These are phyloP conservation scores for Ceriops tagal DNA, from an alignment of 345 rosid species.

Conservation along the genomic window DNA sequence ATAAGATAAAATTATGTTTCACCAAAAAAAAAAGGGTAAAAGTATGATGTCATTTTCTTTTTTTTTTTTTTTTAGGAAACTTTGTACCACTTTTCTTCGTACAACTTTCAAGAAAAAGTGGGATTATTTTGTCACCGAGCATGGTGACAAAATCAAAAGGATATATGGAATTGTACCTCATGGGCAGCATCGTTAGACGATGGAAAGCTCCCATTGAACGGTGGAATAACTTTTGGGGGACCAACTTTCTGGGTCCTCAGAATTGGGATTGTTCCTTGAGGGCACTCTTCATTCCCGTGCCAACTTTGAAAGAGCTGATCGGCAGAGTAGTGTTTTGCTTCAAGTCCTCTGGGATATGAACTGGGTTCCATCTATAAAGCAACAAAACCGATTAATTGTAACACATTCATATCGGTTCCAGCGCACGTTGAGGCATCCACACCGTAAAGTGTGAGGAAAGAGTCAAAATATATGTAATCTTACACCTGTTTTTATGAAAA, in stretches of 20 bases:
- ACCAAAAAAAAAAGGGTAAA: too few relatives aligned
- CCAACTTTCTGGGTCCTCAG: conserved; percentile 7
- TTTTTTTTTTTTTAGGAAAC: too few relatives aligned
- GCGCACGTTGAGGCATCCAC: too few relatives aligned
- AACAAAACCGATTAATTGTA: not conserved
- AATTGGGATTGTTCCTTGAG: conserved; percentile 32
- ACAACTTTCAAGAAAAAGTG: not conserved
- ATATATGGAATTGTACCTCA: not conserved
- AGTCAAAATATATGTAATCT: not conserved
- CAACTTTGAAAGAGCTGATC: conserved; percentile 13
- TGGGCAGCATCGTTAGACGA: conserved; percentile 7
- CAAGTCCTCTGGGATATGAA: conserved; percentile 7
- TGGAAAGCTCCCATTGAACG: not conserved
- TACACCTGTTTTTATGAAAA: not conserved
- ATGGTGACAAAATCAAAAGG: not conserved
- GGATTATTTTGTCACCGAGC: not conserved
- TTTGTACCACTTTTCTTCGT: too few relatives aligned
- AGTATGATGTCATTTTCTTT: too few relatives aligned
- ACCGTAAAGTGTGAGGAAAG: too few relatives aligned
- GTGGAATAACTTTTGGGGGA: conserved; percentile 26
- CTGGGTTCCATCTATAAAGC: conserved; percentile 21
- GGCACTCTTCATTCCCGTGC: conserved; percentile 23
- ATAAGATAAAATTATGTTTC: too few relatives aligned
- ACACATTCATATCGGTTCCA: too few relatives aligned
- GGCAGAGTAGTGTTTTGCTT: not conserved